phyloP scores from a whole-genome alignment of 1,284 basidiomycete genomes.

The Gastroboletus turbinatus region DNA sequence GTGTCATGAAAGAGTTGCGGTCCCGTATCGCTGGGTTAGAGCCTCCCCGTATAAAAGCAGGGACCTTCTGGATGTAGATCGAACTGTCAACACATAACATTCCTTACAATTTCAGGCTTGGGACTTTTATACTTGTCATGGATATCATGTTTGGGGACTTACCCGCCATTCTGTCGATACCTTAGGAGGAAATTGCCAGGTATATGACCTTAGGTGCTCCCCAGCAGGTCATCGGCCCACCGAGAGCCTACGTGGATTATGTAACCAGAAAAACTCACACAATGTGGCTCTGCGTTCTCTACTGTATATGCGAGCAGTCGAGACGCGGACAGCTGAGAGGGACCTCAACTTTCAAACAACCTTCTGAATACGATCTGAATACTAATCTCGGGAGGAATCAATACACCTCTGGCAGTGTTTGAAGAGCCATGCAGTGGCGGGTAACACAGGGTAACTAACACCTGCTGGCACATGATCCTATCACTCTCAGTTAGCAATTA shows the following conservation, averaged over 20 bases:
- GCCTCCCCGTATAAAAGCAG: neutral
- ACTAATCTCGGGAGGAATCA: neutral
- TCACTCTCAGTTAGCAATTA: neutral
- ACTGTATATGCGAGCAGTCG: too few relatives aligned
- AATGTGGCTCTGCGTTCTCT: neutral
- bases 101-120: neutral
- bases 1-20: neutral
- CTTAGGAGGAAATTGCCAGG: neutral
- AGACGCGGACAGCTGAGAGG: neutral
- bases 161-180: neutral
- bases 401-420: neutral
- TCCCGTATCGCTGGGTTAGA: neutral
- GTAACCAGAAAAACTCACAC: neutral
- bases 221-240: neutral
- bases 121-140: conserved; percentile 8
- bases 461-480: neutral
- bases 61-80: neutral
- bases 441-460: neutral
- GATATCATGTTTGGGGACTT: neutral
- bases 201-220: neutral
- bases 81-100: neutral
- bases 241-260: neutral
- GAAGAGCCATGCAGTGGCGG: neutral
- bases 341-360: neutral
- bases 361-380: too few relatives aligned